Evolutionary conservation across 2,329 filamentous ascomycete genomes (phyloP), one percentile per base, ranked within the genome.

Genomic region (Monilinia fructicola): DNA sequence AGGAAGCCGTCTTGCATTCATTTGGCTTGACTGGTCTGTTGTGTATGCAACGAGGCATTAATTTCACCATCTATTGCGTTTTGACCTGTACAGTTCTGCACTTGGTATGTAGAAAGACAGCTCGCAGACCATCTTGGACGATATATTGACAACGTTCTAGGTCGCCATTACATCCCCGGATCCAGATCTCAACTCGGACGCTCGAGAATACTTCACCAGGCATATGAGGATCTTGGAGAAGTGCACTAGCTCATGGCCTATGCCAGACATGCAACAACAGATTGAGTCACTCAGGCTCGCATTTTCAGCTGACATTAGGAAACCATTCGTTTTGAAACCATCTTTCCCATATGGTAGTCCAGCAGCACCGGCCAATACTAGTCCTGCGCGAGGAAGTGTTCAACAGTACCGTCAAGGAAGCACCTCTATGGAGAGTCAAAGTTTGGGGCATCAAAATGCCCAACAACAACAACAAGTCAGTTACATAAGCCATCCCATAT

Each of bases 151-250:
- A 53, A 31, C 48, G 62, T 48, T 66, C 67, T 71, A 96, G 93
- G 90, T 97, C 71, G 93, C 93, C 5, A 89, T 97, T 69, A 96
- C 93, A 18, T 97, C 93, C 23, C 94, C 95, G 23, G 93, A 98
- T 76, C 91, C 92, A 1, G 91, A 95, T 50, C 85, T 97, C 67
- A 93, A 95, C 75, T 82, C 84, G 0, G 92, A 97, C 76, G 92
- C 94, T 7, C 86, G 91, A 42, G 90, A 94, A 69, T 98, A 90
- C 76, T 98, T 98, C 74, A 90, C 92, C 2, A 85, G 94, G 58
- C 93, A 97, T 73, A 97, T 98, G 94, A 88, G 93, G 65, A 89
- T 98, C 48, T 82, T 98, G 67, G 94, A 98, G 77, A 89, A 87
- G 71, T 95, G 93, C 72, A 91, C 92, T 75, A 83, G 85, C 11